Conservation (phyloP, 1,139 yeast genomes). For the Kodamaea sp. region DNA sequence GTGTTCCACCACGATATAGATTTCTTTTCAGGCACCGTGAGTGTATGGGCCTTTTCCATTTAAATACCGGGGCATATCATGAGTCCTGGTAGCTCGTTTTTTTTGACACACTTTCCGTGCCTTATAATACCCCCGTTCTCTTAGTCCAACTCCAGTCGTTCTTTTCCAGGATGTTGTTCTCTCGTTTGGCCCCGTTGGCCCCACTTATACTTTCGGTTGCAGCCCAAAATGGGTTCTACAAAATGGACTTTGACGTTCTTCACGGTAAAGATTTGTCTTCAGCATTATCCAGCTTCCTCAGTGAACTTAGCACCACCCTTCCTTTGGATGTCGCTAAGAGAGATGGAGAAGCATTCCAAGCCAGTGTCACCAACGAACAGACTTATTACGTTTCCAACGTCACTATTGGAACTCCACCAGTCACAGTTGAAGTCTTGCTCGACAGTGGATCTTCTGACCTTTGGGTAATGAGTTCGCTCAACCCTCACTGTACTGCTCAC, state of each 20-base stretch:
- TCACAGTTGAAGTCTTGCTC: slow-evolving; percentile 51
- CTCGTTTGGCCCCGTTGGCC: slow-evolving; percentile 17
- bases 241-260: slow-evolving; percentile 23
- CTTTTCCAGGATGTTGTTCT: slow-evolving; percentile 9
- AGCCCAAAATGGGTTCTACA: slow-evolving; percentile 24
- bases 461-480: slow-evolving; percentile 48
- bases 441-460: slow-evolving; percentile 74
- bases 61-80: neutral
- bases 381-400: slow-evolving; percentile 38
- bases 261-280: slow-evolving; percentile 17
- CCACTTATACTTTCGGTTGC: slow-evolving; percentile 12
- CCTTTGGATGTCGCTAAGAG: slow-evolving; percentile 1
- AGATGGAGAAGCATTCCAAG: neutral
- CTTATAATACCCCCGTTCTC: too few relatives aligned
- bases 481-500: slow-evolving; percentile 25
- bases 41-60: neutral
- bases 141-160: neutral
- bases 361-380: slow-evolving; percentile 14
- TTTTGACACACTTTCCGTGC: too few relatives aligned
- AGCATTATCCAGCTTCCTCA: slow-evolving; percentile 18
- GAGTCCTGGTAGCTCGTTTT: neutral
- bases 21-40: neutral
- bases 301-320: slow-evolving; percentile 3
- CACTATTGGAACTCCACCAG: slow-evolving; percentile 57
- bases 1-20: neutral